Evolutionary conservation across 257 asterid genomes (phyloP).

Genomic region (Avicennia marina): DNA sequence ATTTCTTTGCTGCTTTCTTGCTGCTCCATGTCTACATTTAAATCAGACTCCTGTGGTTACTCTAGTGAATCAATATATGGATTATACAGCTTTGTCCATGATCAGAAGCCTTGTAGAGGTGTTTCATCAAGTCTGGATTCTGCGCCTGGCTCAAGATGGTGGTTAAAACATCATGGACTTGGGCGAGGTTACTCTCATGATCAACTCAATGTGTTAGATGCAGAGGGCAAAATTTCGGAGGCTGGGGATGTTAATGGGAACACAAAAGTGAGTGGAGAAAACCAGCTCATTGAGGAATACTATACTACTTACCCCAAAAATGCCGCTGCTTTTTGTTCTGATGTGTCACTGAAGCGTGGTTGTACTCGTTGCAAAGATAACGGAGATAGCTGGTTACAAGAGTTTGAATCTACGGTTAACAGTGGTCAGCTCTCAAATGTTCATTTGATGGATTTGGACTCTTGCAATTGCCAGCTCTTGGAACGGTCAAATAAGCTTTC

Average conservation of each 20-base stretch:
- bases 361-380: constrained; percentile 21
- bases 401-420: constrained; percentile 23
- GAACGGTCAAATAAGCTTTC: constrained; percentile 30
- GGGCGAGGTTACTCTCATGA: constrained; percentile 25
- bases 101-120: constrained; percentile 19
- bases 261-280: constrained; percentile 27
- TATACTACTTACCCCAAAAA: constrained; percentile 26
- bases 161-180: constrained; percentile 22
- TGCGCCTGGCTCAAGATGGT: constrained; percentile 25
- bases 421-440: constrained; percentile 21
- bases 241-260: constrained; percentile 20
- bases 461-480: constrained; percentile 13
- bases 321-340: constrained; percentile 28
- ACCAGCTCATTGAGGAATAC: constrained; percentile 42
- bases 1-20: constrained; percentile 15
- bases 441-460: constrained; percentile 19
- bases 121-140: constrained; percentile 24
- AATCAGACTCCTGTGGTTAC: constrained; percentile 27
- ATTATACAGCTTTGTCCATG: constrained; percentile 27
- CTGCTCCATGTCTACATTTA: constrained; percentile 37
- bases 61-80: constrained; percentile 32
- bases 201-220: constrained; percentile 22
- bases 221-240: constrained; percentile 24
- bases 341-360: constrained; percentile 21
- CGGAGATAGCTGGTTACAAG: constrained; percentile 26